Evolutionary conservation across 2,329 filamentous ascomycete genomes (phyloP).

Genomic region (Alternaria sp.): DNA sequence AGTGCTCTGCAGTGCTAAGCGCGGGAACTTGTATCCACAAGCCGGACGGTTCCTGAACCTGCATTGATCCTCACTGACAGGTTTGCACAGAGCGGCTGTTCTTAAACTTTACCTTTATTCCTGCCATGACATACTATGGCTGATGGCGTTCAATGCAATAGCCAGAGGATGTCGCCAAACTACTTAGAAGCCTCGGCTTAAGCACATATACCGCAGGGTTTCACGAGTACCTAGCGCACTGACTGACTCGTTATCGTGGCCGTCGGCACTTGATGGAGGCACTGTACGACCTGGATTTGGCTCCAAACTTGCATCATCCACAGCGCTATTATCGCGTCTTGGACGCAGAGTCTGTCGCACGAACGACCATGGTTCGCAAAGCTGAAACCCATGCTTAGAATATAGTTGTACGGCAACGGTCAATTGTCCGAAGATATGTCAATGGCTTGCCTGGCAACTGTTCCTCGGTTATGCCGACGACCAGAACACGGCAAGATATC

Average conservation of each 20-base stretch:
- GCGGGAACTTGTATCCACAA: constrained; percentile 7
- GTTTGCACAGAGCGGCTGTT: background rate
- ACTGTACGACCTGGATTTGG: background rate
- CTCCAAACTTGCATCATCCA: background rate
- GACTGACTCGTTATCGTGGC: constrained; percentile 6
- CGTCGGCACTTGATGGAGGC: constrained; percentile 9
- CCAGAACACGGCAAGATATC: background rate
- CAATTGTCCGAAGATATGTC: background rate
- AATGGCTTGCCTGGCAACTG: background rate
- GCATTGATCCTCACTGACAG: background rate
- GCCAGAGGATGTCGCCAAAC: background rate
- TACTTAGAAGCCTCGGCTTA: background rate
- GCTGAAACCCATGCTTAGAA: constrained; percentile 9
- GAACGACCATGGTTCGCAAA: background rate
- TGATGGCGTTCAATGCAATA: background rate
- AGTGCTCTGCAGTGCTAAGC: constrained; percentile 4
- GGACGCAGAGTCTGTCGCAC: constrained; percentile 8
- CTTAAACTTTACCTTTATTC: background rate
- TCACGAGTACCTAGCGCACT: constrained; percentile 5
- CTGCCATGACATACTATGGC: background rate
- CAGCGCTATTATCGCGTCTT: constrained; percentile 1
- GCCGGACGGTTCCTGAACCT: constrained; percentile 5
- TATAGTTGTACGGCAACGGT: background rate
- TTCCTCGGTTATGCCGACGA: background rate
- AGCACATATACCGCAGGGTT: background rate